Evolutionary conservation across 2,329 filamentous ascomycete genomes (phyloP).

Genomic region (Coniella lustricola): DNA sequence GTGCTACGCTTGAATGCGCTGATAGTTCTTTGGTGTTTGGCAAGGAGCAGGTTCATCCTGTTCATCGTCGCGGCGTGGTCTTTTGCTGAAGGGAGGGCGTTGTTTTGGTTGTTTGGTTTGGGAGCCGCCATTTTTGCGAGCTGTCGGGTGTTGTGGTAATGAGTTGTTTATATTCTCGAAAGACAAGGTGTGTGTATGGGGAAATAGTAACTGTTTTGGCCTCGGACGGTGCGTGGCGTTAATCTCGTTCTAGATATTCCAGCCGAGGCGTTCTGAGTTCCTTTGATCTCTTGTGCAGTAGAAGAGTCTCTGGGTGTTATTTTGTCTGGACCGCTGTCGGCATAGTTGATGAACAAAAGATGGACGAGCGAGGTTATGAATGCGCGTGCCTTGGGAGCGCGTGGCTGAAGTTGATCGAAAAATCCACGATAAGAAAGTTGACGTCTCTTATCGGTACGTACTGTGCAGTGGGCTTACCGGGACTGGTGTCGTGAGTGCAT

Average conservation of each 20-base stretch:
- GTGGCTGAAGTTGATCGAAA: background rate
- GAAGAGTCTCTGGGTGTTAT: no score
- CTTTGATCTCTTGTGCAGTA: no score
- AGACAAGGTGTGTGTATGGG: no score
- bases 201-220: no score
- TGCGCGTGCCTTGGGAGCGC: no score
- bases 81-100: conserved; percentile 28
- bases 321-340: no score
- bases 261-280: no score
- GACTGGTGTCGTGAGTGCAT: no score
- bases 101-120: background rate
- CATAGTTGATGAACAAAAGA: no score
- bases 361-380: background rate
- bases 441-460: conserved; percentile 1
- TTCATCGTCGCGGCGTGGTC: conserved; percentile 34
- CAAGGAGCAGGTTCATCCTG: conserved; percentile 33
- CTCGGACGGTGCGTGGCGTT: no score
- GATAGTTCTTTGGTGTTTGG: conserved; percentile 29
- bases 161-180: background rate
- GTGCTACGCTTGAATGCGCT: conserved; percentile 15
- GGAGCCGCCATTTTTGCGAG: background rate
- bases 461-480: background rate
- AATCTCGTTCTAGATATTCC: no score
- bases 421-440: conserved; percentile 1
- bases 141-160: background rate